Base-by-base conservation (phyloP, 768 basidiomycete genomes). In the Psilocybe subaeruginosa region DNA sequence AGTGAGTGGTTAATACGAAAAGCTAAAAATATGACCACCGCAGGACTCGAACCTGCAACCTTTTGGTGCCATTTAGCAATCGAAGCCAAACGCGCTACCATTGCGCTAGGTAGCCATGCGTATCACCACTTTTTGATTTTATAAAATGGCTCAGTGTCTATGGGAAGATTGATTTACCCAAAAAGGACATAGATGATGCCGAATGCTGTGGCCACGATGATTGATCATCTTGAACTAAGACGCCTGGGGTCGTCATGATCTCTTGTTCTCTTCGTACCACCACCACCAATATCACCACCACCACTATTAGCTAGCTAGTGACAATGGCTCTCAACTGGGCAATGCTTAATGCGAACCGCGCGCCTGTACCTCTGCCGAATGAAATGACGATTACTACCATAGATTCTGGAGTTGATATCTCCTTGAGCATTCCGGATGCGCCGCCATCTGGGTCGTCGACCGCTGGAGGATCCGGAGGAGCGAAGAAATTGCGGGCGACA, bases 41-140 rank as follows among this genome's bases (percentile, higher is more conserved):
- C 91, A 91, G 91, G 91, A 90, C 89, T 92, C 90, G 91, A 92
- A 92, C 91, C 91, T 92, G 90, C 91, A 92, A 88, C 91, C 91
- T 92, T 89, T 91, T 91, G 91, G 90, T 92, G 64, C 78, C 85
- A 76, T 78, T 76, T 65, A 80, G 86, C 87, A 69, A 83, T 90
- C 89, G 90, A 92, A 92, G 90, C 90, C 90, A 91, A 90, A 92
- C 89, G 90, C 90, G 90, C 90, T 92, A 91, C 90, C 90, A 91
- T 92, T 91, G 90, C 88, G 90, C 90, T 79, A 92, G 88, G 88
- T 85, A 87, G 84, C 85, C 87, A 75, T 19, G 19, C 19, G n/a
- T n/a, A n/a, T n/a, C n/a, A n/a, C n/a, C n/a, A n/a, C n/a, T n/a
- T n/a, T n/a, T n/a, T n/a, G n/a, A n/a, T n/a, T n/a, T n/a, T 19